These are phyloP conservation scores for Candida ovalis DNA, from an alignment of 805 yeast species.

Conservation along the genomic window DNA sequence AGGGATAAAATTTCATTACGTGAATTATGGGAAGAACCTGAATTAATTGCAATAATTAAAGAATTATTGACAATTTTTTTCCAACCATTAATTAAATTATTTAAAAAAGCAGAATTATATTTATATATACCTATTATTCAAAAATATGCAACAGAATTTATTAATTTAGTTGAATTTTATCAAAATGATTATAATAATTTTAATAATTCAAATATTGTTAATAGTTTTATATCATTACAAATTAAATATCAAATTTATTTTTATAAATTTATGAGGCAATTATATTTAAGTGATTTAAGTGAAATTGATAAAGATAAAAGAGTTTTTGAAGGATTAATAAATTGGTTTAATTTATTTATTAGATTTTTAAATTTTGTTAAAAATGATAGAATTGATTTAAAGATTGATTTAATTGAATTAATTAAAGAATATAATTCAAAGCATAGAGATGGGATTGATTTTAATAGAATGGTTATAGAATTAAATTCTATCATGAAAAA, in stretches of 20 bases:
- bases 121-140: slow-evolving; percentile 62
- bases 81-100: slow-evolving; percentile 67
- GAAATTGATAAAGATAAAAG: slow-evolving; percentile 25
- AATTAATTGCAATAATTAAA: slow-evolving; percentile 68
- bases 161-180: slow-evolving; percentile 48
- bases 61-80: slow-evolving; percentile 70
- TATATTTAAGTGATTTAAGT: slow-evolving; percentile 71
- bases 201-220: slow-evolving; percentile 54
- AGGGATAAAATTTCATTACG: slow-evolving; percentile 74
- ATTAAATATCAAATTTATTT: slow-evolving; percentile 69
- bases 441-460: slow-evolving; percentile 26
- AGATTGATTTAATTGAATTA: slow-evolving; percentile 43
- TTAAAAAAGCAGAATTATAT: slow-evolving; percentile 63
- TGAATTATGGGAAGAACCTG: slow-evolving; percentile 82
- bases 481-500: slow-evolving; percentile 37
- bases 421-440: slow-evolving; percentile 15
- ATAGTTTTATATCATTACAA: slow-evolving; percentile 59
- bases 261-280: slow-evolving; percentile 72
- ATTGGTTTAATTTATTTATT: slow-evolving; percentile 71
- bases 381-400: slow-evolving; percentile 34
- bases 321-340: slow-evolving; percentile 65
- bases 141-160: slow-evolving; percentile 63
- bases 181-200: slow-evolving; percentile 41
- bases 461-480: slow-evolving; percentile 34
- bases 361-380: slow-evolving; percentile 61